Conservation (phyloP, 2,329 filamentous ascomycete genomes). For the Pseudocercospora musae region DNA sequence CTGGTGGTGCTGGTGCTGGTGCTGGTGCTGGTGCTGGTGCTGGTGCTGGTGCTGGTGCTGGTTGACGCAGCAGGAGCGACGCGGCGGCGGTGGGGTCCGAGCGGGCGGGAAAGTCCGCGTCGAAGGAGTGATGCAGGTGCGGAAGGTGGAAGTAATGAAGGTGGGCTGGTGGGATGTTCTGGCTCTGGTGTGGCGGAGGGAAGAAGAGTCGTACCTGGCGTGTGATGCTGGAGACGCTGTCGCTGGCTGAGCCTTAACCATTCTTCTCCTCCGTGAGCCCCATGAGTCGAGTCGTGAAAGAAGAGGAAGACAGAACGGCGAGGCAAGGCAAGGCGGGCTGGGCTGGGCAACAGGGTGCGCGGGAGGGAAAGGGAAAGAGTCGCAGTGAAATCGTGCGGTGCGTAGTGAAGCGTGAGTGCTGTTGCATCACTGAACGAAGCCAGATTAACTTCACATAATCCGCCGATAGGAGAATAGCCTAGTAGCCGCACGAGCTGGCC, state of each 20-base stretch:
- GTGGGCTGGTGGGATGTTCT: not conserved
- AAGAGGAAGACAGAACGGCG: not conserved
- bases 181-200: not conserved
- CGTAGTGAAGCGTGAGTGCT: not conserved
- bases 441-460: not conserved
- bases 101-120: not conserved
- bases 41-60: too few relatives aligned
- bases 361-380: not conserved
- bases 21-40: too few relatives aligned
- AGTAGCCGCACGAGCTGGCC: not conserved
- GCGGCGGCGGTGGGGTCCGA: not conserved
- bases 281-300: constrained; percentile 3
- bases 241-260: constrained; percentile 3
- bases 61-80: constrained; percentile 1
- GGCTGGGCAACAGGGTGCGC: not conserved
- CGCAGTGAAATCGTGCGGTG: not conserved
- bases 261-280: constrained; percentile 2
- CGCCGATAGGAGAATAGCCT: not conserved
- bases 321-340: not conserved
- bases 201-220: constrained; percentile 4
- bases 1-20: too few relatives aligned
- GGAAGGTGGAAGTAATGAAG: not conserved
- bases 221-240: constrained; percentile 4
- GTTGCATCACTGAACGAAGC: not conserved
- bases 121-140: not conserved